Percentiles rank a stretch among this genome's conserved stretches.
These are phyloP conservation scores for Lachnellula willkommii DNA, from an alignment of 2,329 filamentous ascomycete species.

Conservation along the genomic window DNA sequence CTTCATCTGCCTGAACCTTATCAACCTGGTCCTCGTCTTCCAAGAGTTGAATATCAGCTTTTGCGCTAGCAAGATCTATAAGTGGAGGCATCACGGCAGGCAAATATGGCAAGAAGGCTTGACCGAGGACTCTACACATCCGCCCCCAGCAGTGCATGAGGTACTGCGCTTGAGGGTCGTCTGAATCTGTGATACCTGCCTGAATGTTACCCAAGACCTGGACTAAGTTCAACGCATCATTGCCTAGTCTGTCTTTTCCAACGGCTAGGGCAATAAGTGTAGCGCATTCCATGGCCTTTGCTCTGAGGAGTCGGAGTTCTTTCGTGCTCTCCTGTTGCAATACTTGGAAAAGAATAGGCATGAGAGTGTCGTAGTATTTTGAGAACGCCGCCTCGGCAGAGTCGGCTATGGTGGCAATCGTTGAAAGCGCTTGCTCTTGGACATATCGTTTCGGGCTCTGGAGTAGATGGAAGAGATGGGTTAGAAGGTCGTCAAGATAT, in stretches of 20 bases:
- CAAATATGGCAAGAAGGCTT: conserved; percentile 89
- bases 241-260: conserved; percentile 84
- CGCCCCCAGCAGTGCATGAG: conserved; percentile 98
- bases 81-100: conserved; percentile 91
- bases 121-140: conserved; percentile 91
- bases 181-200: conserved; percentile 76
- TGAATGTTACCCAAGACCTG: conserved; percentile 85
- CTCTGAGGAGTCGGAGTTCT: conserved; percentile 83
- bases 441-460: conserved; percentile 93
- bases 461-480: conserved; percentile 78
- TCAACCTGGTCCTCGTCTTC: conserved; percentile 94
- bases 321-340: conserved; percentile 86
- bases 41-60: conserved; percentile 93
- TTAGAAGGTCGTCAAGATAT: conserved; percentile 83
- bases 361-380: conserved; percentile 92
- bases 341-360: conserved; percentile 90
- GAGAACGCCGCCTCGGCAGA: conserved; percentile 92
- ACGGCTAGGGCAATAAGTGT: conserved; percentile 94
- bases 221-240: conserved; percentile 81
- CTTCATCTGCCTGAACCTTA: conserved; percentile 87
- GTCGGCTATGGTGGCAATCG: conserved; percentile 98
- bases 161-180: conserved; percentile 95
- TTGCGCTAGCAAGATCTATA: conserved; percentile 83
- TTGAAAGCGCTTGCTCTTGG: conserved; percentile 94
- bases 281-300: conserved; percentile 98